These are phyloP conservation scores for Rhynchosporium agropyri DNA, from an alignment of 2,329 filamentous ascomycete species.

Conservation along the genomic window DNA sequence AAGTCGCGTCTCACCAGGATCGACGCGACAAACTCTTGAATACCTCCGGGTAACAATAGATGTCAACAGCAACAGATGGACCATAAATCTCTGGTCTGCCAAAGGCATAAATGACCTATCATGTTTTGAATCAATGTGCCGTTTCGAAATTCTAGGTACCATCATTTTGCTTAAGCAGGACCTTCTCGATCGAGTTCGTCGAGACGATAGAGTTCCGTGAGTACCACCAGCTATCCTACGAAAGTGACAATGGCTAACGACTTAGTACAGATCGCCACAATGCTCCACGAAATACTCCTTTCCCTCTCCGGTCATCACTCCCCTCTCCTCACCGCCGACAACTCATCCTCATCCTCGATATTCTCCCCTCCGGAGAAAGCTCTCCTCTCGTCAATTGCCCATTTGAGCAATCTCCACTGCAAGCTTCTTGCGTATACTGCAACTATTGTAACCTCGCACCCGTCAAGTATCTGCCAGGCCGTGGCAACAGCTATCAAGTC, in stretches of 20 bases:
- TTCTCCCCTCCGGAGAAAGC: constrained; percentile 80
- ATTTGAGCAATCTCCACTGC: constrained; percentile 77
- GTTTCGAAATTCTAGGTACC: constrained; percentile 41
- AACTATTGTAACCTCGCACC: constrained; percentile 69
- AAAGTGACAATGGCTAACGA: constrained; percentile 7
- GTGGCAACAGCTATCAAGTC: constrained; percentile 78
- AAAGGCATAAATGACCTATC: constrained; percentile 9
- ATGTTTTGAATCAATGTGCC: constrained; percentile 40
- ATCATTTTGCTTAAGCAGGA: constrained; percentile 38
- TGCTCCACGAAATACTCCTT: constrained; percentile 99
- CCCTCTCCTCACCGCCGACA: constrained; percentile 70
- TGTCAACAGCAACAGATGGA: background rate
- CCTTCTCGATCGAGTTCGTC: constrained; percentile 31
- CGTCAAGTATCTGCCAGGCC: constrained; percentile 82
- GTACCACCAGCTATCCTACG: background rate
- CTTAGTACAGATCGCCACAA: constrained; percentile 45
- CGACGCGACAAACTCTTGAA: background rate
- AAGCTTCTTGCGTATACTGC: constrained; percentile 68
- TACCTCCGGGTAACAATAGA: background rate
- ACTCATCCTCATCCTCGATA: constrained; percentile 50
- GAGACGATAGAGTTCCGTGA: constrained; percentile 22
- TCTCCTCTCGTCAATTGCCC: constrained; percentile 75
- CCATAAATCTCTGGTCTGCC: background rate
- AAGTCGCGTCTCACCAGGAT: constrained; percentile 3
- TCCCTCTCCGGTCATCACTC: constrained; percentile 94